These are phyloP conservation scores for Phlebopus sp. DNA, from an alignment of 1,284 basidiomycete genomes.

Conservation along the genomic window DNA sequence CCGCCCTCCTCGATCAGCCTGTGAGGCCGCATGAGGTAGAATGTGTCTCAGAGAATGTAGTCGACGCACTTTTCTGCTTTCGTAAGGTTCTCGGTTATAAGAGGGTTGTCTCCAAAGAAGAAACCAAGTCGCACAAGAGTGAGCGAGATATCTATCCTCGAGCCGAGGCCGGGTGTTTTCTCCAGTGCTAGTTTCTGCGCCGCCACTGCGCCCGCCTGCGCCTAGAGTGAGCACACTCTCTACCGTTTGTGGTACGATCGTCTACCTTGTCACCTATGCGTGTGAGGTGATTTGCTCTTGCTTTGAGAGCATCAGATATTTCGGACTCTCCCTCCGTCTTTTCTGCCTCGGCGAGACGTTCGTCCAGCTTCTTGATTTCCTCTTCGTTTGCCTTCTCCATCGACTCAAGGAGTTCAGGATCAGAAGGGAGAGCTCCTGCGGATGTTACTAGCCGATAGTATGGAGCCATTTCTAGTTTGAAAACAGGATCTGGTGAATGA, in stretches of 20 bases:
- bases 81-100: conserved; percentile 73
- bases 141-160: conserved; percentile 90
- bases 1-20: conserved; percentile 95
- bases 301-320: conserved; percentile 83
- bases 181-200: conserved; percentile 86
- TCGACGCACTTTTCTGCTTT: conserved; percentile 76
- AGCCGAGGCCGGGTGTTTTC: conserved; percentile 92
- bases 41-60: background rate
- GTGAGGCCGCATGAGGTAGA: conserved; percentile 2
- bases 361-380: conserved; percentile 77
- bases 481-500: background rate
- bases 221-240: background rate
- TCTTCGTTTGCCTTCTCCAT: conserved; percentile 78
- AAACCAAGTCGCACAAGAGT: conserved; percentile 89
- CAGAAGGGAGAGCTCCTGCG: conserved; percentile 45
- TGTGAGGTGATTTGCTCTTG: conserved; percentile 85
- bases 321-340: conserved; percentile 94
- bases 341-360: conserved; percentile 81
- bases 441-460: conserved; percentile 65
- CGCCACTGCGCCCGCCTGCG: conserved; percentile 70
- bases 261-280: conserved; percentile 89
- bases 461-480: conserved; percentile 74
- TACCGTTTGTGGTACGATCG: conserved; percentile 1
- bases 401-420: conserved; percentile 59
- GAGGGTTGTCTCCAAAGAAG: conserved; percentile 82